Evolutionary conservation across 768 basidiomycete genomes (phyloP).

Genomic region (Tubosaeta brunneosetosa): DNA sequence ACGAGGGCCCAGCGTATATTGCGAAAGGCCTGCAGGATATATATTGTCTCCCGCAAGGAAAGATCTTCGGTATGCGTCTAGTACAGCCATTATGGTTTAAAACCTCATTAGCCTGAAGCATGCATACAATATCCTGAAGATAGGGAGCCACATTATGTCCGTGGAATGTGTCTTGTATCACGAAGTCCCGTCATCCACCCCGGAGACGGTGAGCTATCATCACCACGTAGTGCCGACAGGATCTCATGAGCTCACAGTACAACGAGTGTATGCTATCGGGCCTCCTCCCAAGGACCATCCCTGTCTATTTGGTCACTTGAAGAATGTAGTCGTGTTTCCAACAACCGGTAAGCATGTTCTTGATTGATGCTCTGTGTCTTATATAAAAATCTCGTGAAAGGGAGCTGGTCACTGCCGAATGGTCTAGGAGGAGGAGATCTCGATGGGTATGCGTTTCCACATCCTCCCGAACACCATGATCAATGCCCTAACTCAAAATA

Average conservation of each 20-base stretch:
- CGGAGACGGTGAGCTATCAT: slow-evolving; percentile 53
- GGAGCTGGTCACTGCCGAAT: slow-evolving; percentile 59
- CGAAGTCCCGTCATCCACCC: slow-evolving; percentile 73
- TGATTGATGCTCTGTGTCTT: neutral
- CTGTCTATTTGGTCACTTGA: slow-evolving; percentile 56
- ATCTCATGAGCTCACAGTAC: slow-evolving; percentile 40
- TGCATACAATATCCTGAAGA: slow-evolving; percentile 55
- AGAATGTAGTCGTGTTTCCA: slow-evolving; percentile 70
- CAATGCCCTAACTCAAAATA: neutral
- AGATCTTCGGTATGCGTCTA: slow-evolving; percentile 59
- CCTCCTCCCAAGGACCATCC: slow-evolving; percentile 52
- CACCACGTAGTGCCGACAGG: neutral
- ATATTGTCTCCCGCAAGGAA: slow-evolving; percentile 46
- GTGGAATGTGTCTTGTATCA: slow-evolving; percentile 60
- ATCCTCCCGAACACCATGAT: neutral
- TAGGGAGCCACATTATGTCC: slow-evolving; percentile 47
- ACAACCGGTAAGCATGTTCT: slow-evolving; percentile 44
- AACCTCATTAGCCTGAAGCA: slow-evolving; percentile 32
- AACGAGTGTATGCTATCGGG: slow-evolving; percentile 68
- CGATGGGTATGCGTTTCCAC: slow-evolving; percentile 52
- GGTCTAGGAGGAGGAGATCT: slow-evolving; percentile 72
- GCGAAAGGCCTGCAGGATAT: slow-evolving; percentile 48
- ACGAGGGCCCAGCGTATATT: slow-evolving; percentile 69
- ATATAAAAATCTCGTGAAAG: slow-evolving; percentile 28
- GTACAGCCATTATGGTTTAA: neutral